These are phyloP conservation scores for Pneumocystis murina DNA, from an alignment of 1,139 yeast species.

Conservation along the genomic window DNA sequence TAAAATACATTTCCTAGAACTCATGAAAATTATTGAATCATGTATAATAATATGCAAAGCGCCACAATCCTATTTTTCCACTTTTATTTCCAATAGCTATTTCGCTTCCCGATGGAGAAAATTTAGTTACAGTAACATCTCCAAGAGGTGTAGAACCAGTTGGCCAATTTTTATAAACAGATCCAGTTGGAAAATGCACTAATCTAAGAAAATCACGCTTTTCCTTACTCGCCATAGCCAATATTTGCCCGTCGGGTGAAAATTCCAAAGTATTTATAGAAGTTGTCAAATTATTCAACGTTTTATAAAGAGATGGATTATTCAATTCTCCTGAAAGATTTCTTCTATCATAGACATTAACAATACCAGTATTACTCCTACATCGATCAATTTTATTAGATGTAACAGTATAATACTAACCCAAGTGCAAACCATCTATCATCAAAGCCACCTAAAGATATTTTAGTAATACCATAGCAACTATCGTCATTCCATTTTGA, in stretches of 20 bases:
- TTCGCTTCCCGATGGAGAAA: constrained; percentile 72
- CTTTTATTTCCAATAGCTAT: constrained; percentile 80
- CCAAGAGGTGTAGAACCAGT: constrained; percentile 94
- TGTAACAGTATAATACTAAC: not conserved
- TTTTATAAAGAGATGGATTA: constrained; percentile 27
- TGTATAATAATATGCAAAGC: constrained; percentile 42
- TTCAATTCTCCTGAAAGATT: constrained; percentile 18
- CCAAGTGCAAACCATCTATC: constrained; percentile 85
- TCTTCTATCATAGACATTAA: constrained; percentile 62
- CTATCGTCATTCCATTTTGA: constrained; percentile 78
- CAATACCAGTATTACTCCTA: constrained; percentile 63
- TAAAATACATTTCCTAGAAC: not conserved
- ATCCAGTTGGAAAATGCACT: constrained; percentile 77
- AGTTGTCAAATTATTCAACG: constrained; percentile 64
- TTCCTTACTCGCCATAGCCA: constrained; percentile 74
- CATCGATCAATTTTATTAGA: not conserved
- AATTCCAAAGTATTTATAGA: constrained; percentile 51
- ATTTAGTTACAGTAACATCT: constrained; percentile 66
- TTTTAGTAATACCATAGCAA: constrained; percentile 66
- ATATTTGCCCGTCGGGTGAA: constrained; percentile 76
- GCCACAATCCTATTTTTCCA: constrained; percentile 84
- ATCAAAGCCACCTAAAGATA: constrained; percentile 64
- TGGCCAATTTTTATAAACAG: constrained; percentile 92
- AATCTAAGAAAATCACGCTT: constrained; percentile 74
- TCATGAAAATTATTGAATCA: not conserved